phyloP scores from a whole-genome alignment of 371 early-diverging fungal species.

The Lichtheimia corymbifera region DNA sequence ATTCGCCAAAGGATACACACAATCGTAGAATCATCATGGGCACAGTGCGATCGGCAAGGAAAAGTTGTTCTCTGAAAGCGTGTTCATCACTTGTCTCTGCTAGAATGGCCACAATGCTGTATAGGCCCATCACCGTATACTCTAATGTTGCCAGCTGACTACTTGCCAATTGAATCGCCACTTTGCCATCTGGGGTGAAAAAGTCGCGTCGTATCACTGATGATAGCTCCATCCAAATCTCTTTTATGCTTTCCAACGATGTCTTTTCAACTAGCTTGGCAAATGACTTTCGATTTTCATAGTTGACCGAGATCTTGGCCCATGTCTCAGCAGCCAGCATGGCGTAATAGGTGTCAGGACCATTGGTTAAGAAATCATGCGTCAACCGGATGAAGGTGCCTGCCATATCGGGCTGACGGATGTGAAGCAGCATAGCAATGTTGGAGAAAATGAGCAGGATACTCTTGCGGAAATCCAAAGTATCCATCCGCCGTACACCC shows the following conservation, averaged over 20 bases:
- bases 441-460: conserved; percentile 56
- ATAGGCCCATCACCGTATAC: conserved; percentile 54
- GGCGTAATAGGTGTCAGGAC: conserved; percentile 61
- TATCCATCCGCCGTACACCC: conserved; percentile 49
- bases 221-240: conserved; percentile 44
- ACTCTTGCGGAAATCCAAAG: conserved; percentile 62
- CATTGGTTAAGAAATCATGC: conserved; percentile 54
- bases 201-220: conserved; percentile 39
- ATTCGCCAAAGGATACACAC: conserved; percentile 54
- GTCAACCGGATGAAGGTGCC: conserved; percentile 44
- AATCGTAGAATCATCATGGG: conserved; percentile 52
- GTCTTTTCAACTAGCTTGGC: conserved; percentile 33
- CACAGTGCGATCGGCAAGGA: conserved; percentile 39
- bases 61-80: conserved; percentile 35
- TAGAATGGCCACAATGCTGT: conserved; percentile 52
- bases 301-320: conserved; percentile 58
- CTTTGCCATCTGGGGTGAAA: conserved; percentile 44
- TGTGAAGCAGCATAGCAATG: conserved; percentile 42
- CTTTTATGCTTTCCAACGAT: conserved; percentile 13
- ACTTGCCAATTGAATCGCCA: conserved; percentile 48
- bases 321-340: conserved; percentile 57
- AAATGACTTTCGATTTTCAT: conserved; percentile 54
- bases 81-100: conserved; percentile 25
- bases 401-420: conserved; percentile 36
- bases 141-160: conserved; percentile 59